Conservation (phyloP, 192 early-diverging fungal species). For the Dissophora ornata region DNA sequence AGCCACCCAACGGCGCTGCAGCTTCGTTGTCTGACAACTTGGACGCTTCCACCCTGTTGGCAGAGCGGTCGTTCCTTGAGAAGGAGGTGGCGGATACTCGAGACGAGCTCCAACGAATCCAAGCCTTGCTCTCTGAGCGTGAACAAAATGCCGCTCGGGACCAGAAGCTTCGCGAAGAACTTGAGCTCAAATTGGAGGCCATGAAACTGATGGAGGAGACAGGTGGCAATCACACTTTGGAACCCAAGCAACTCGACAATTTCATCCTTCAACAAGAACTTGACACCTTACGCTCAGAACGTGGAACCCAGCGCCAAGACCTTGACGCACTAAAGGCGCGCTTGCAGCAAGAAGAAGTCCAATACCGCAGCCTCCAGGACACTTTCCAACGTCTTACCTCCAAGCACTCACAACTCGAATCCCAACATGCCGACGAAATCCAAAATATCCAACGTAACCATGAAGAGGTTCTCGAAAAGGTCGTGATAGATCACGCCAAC, state of each 20-base stretch:
- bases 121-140: neutral
- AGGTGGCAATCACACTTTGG: neutral
- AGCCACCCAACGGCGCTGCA: neutral
- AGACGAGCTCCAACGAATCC: constrained; percentile 29
- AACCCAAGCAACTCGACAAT: neutral
- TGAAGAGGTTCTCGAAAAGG: constrained; percentile 37
- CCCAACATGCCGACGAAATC: constrained; percentile 19
- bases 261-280: constrained; percentile 7
- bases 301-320: neutral
- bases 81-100: constrained; percentile 4
- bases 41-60: neutral
- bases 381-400: constrained; percentile 23
- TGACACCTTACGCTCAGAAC: neutral
- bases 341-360: constrained; percentile 24
- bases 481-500: constrained; percentile 29
- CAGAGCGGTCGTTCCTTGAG: neutral
- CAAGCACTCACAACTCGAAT: neutral
- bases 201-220: constrained; percentile 2
- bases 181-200: constrained; percentile 19
- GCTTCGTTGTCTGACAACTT: no score
- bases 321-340: constrained; percentile 2
- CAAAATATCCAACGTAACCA: constrained; percentile 22
- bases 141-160: constrained; percentile 7
- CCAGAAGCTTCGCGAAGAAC: constrained; percentile 12
- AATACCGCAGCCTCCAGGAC: constrained; percentile 23